phyloP scores from a whole-genome alignment of 768 basidiomycete genomes.

The Naganishia vaughanmartiniae region DNA sequence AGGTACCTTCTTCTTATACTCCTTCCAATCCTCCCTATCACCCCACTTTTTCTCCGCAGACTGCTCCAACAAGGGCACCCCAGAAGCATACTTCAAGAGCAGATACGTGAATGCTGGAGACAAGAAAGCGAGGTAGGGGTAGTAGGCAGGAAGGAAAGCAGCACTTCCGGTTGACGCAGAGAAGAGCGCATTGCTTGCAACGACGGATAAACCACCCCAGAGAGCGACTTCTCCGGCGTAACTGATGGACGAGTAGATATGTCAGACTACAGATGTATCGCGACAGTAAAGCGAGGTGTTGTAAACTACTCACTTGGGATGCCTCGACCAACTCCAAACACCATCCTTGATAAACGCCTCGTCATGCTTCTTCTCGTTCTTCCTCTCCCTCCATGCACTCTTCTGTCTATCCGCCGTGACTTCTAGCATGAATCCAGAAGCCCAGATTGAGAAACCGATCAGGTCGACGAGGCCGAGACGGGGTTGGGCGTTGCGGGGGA shows the following conservation, averaged over 20 bases:
- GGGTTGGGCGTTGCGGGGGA: slow-evolving; percentile 59
- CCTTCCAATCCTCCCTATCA: slow-evolving; percentile 34
- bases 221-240: slow-evolving; percentile 71
- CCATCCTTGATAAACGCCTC: slow-evolving; percentile 69
- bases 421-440: slow-evolving; percentile 63
- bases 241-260: slow-evolving; percentile 50
- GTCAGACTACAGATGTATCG: background rate
- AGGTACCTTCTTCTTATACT: slow-evolving; percentile 38
- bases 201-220: slow-evolving; percentile 66
- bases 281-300: background rate
- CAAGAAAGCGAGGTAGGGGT: slow-evolving; percentile 54
- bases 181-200: slow-evolving; percentile 59
- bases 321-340: slow-evolving; percentile 66
- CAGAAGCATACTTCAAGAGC: slow-evolving; percentile 60
- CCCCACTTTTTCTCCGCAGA: slow-evolving; percentile 48
- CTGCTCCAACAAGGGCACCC: slow-evolving; percentile 68
- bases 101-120: slow-evolving; percentile 68
- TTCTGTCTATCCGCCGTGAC: slow-evolving; percentile 68
- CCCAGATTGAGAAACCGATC: slow-evolving; percentile 59
- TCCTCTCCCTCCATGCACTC: slow-evolving; percentile 61
- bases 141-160: slow-evolving; percentile 52
- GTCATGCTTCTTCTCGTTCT: slow-evolving; percentile 65
- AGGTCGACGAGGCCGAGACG: slow-evolving; percentile 61
- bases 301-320: slow-evolving; percentile 65
- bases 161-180: slow-evolving; percentile 40